These are phyloP conservation scores for Patellaria atrata DNA, from an alignment of 495 filamentous ascomycete genomes.

Conservation along the genomic window DNA sequence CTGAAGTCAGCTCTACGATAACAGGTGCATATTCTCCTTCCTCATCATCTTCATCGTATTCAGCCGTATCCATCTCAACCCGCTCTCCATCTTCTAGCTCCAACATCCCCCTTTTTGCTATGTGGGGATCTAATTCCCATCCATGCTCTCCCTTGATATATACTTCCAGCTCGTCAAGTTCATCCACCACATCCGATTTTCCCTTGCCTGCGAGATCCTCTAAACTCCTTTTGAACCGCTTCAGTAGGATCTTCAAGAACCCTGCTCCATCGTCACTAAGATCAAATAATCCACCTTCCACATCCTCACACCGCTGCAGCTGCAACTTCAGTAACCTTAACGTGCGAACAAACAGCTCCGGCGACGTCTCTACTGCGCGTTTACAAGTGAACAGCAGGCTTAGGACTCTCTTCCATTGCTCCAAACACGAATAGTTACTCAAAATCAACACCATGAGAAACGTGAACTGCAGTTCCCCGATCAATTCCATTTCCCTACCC, in stretches of 20 bases:
- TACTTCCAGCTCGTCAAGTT: slow-evolving; percentile 41
- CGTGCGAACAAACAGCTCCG: slow-evolving; percentile 44
- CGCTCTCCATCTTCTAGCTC: slow-evolving; percentile 63
- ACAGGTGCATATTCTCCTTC: slow-evolving; percentile 75
- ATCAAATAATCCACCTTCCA: slow-evolving; percentile 47
- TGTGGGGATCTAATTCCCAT: slow-evolving; percentile 47
- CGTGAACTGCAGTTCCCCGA: slow-evolving; percentile 79
- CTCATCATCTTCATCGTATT: slow-evolving; percentile 69
- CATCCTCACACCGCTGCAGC: slow-evolving; percentile 52
- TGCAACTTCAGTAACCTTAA: slow-evolving; percentile 54
- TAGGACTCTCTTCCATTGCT: slow-evolving; percentile 71
- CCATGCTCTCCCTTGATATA: slow-evolving; percentile 43
- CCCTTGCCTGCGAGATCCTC: slow-evolving; percentile 20
- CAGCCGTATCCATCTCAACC: slow-evolving; percentile 62
- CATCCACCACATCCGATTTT: slow-evolving; percentile 31
- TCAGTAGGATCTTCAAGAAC: slow-evolving; percentile 40
- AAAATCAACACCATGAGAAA: slow-evolving; percentile 71
- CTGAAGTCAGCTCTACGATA: slow-evolving; percentile 50
- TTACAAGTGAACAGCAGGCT: slow-evolving; percentile 56
- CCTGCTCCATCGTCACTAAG: slow-evolving; percentile 37
- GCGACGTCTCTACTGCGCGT: slow-evolving; percentile 38
- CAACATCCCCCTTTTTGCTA: slow-evolving; percentile 49
- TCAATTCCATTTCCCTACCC: slow-evolving; percentile 32
- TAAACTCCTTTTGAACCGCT: slow-evolving; percentile 32
- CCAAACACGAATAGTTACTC: slow-evolving; percentile 70